Percentiles rank a stretch among this genome's conserved stretches.
Conservation (phyloP, 2,329 filamentous ascomycete species). For the Ceratocystis eucalypticola region DNA sequence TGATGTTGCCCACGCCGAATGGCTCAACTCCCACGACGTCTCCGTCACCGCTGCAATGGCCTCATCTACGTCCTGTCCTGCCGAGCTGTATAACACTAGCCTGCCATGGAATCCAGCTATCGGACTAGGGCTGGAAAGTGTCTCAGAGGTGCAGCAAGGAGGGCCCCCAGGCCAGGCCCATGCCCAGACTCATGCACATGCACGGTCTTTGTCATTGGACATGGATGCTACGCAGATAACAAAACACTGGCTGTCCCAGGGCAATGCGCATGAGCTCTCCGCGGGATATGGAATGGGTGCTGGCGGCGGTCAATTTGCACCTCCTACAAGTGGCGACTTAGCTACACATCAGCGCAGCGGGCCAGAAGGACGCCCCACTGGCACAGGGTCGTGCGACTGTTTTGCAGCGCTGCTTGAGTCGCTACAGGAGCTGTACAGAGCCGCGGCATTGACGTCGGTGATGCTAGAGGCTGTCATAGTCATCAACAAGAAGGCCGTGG, state of each 20-base stretch:
- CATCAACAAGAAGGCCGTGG: conserved; percentile 36
- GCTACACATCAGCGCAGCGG: background rate
- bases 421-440: conserved; percentile 35
- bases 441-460: conserved; percentile 28
- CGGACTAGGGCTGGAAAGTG: background rate
- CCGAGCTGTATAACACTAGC: conserved; percentile 28
- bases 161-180: background rate
- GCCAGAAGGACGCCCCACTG: background rate
- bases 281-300: background rate
- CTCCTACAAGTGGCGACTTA: background rate
- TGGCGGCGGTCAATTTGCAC: background rate
- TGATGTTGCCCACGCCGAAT: conserved; percentile 23
- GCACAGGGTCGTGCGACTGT: background rate
- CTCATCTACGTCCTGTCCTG: background rate
- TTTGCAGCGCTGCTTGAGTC: conserved; percentile 27
- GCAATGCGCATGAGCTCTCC: conserved; percentile 18
- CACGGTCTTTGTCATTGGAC: conserved; percentile 26
- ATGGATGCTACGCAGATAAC: conserved; percentile 8
- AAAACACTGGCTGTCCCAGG: conserved; percentile 24
- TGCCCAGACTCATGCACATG: conserved; percentile 27
- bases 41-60: background rate
- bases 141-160: background rate
- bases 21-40: background rate
- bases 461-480: conserved; percentile 34
- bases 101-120: conserved; percentile 31